A percentile compares a stretch with the other conserved stretches of the same genome.
These are phyloP conservation scores for Lachancea waltii DNA, from an alignment of 805 yeast species.

Conservation along the genomic window DNA sequence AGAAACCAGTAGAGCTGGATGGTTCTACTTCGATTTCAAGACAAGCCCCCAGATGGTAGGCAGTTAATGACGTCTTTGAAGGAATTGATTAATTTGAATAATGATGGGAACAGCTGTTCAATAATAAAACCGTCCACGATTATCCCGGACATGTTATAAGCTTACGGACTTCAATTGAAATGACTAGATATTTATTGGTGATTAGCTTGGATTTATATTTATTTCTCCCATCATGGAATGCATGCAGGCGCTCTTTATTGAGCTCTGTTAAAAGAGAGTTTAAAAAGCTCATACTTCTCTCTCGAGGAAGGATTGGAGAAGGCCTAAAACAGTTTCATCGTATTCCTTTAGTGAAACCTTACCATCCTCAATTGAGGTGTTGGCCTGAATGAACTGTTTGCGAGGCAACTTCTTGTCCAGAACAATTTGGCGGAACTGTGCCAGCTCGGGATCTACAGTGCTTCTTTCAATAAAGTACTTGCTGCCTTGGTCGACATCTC, in stretches of 20 bases:
- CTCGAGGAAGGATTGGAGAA: constrained; percentile 72
- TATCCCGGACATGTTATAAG: no score
- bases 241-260: no score
- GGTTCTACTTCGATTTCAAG: no score
- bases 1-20: no score
- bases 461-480: constrained; percentile 61
- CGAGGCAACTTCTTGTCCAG: constrained; percentile 72
- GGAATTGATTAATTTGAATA: background rate
- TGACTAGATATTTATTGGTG: no score
- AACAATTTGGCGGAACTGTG: constrained; percentile 61
- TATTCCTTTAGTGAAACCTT: constrained; percentile 54
- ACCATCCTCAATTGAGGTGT: constrained; percentile 44
- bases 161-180: no score
- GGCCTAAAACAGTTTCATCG: constrained; percentile 63
- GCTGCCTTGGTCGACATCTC: constrained; percentile 59
- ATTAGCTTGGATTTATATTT: no score
- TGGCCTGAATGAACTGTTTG: constrained; percentile 78
- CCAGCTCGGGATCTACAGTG: constrained; percentile 55
- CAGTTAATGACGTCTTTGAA: background rate
- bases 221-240: no score
- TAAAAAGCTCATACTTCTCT: constrained; percentile 35
- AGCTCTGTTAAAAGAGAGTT: no score
- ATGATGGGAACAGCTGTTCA: no score
- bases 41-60: no score
- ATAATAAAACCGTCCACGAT: no score